Conservation (phyloP, 2,329 filamentous ascomycete species). For the Aspergillus sp. region DNA sequence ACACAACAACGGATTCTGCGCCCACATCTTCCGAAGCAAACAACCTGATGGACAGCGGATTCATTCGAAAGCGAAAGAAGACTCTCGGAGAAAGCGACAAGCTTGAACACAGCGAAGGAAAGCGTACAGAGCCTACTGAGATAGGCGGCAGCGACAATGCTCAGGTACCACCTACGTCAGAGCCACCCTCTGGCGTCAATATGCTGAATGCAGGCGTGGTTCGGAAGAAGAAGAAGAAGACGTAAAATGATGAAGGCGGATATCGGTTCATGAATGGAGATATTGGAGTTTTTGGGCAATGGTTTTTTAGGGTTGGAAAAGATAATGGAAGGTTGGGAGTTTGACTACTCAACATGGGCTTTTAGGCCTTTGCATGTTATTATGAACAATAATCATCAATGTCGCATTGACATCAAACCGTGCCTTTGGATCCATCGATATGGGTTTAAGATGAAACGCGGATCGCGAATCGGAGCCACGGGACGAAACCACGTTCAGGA, state of each 20-base stretch:
- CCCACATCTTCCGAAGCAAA: slow-evolving; percentile 9
- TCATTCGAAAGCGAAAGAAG: slow-evolving; percentile 38
- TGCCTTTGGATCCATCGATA: no score
- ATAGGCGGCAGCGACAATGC: not conserved
- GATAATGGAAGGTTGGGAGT: no score
- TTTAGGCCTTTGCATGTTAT: no score
- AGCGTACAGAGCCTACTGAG: not conserved
- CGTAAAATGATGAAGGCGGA: slow-evolving; percentile 6
- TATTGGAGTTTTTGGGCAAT: no score
- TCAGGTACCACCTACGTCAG: slow-evolving; percentile 2
- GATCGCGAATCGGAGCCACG: no score
- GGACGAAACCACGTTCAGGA: no score
- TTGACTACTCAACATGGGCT: no score
- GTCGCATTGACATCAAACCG: no score
- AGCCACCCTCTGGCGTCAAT: slow-evolving; percentile 24
- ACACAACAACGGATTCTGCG: slow-evolving; percentile 8
- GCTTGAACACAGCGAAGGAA: slow-evolving; percentile 3
- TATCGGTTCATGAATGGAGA: no score
- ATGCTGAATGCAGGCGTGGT: slow-evolving; percentile 34
- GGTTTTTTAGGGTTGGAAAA: no score
- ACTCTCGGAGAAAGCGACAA: slow-evolving; percentile 11
- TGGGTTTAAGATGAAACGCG: no score
- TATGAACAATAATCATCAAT: no score
- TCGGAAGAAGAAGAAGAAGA: slow-evolving; percentile 40
- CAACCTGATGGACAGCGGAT: slow-evolving; percentile 23